Conservation (phyloP, 257 asterid species). For the Coffea canephora region DNA sequence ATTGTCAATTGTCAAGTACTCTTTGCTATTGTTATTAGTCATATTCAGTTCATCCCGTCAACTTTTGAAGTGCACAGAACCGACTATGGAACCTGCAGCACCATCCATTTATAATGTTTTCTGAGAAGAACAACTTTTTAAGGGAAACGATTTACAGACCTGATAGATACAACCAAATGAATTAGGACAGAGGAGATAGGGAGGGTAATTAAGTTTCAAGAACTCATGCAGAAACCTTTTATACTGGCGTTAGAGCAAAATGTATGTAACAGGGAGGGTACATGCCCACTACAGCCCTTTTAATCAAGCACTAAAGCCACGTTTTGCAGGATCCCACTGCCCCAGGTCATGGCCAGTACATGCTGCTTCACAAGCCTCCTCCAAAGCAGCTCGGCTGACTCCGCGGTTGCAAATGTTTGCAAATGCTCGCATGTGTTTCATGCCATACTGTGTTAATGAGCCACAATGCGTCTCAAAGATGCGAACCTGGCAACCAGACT, state of each 20-base stretch:
- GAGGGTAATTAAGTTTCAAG: too few species aligned
- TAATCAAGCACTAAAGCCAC: conserved; percentile 54
- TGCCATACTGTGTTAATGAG: conserved; percentile 67
- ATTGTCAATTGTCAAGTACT: too few species aligned
- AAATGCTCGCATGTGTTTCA: conserved; percentile 86
- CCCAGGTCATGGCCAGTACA: conserved; percentile 35
- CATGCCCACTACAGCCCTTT: not conserved
- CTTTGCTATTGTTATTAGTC: too few species aligned
- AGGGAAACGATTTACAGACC: too few species aligned
- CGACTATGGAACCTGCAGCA: too few species aligned
- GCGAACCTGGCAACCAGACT: conserved; percentile 37
- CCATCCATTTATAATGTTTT: too few species aligned
- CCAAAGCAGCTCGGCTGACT: conserved; percentile 38
- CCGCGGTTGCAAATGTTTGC: conserved; percentile 74
- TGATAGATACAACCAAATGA: too few species aligned
- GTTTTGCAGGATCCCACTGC: conserved; percentile 25
- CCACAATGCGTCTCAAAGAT: conserved; percentile 77
- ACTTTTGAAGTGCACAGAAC: too few species aligned
- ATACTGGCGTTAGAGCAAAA: too few species aligned
- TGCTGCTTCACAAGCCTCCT: conserved; percentile 58
- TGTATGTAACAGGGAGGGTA: not conserved
- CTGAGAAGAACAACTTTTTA: too few species aligned
- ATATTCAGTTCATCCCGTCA: too few species aligned
- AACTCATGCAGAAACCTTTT: not conserved
- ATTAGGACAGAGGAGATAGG: too few species aligned